phyloP scores from a whole-genome alignment of 495 filamentous ascomycete genomes.

The Lineolata rhizophorae region DNA sequence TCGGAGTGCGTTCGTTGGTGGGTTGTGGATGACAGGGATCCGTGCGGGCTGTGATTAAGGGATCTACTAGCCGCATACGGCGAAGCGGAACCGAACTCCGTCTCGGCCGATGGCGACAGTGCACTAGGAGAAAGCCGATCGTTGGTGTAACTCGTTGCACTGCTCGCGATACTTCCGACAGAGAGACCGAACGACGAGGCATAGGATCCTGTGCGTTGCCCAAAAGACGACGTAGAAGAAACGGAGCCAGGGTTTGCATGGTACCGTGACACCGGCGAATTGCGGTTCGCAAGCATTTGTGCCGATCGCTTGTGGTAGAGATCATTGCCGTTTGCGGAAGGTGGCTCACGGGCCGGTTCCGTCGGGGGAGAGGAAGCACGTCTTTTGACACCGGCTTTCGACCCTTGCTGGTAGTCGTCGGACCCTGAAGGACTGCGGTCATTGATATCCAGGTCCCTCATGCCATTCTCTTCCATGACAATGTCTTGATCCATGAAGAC shows the following conservation, averaged over 20 bases:
- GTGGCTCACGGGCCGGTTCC: slow-evolving; percentile 26
- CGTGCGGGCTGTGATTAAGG: slow-evolving; percentile 35
- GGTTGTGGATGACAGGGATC: slow-evolving; percentile 11
- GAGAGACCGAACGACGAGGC: slow-evolving; percentile 43
- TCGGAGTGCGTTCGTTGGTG: slow-evolving; percentile 18
- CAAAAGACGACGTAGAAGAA: slow-evolving; percentile 48
- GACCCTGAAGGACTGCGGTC: slow-evolving; percentile 21
- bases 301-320: slow-evolving; percentile 38
- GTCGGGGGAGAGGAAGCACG: slow-evolving; percentile 56
- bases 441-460: slow-evolving; percentile 20
- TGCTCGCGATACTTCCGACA: slow-evolving; percentile 38
- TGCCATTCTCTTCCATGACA: slow-evolving; percentile 18
- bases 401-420: slow-evolving; percentile 22
- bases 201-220: slow-evolving; percentile 52
- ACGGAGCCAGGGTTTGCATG: slow-evolving; percentile 42
- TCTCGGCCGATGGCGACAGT: slow-evolving; percentile 41
- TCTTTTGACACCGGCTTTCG: slow-evolving; percentile 43
- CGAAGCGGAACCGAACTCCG: slow-evolving; percentile 27
- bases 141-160: slow-evolving; percentile 50
- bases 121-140: slow-evolving; percentile 53
- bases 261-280: slow-evolving; percentile 33
- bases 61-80: slow-evolving; percentile 36
- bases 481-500: slow-evolving; percentile 41
- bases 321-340: slow-evolving; percentile 36
- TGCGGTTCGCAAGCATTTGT: slow-evolving; percentile 31